phyloP scores from a whole-genome alignment of 306 rosid species.

The Cicer bijugum region DNA sequence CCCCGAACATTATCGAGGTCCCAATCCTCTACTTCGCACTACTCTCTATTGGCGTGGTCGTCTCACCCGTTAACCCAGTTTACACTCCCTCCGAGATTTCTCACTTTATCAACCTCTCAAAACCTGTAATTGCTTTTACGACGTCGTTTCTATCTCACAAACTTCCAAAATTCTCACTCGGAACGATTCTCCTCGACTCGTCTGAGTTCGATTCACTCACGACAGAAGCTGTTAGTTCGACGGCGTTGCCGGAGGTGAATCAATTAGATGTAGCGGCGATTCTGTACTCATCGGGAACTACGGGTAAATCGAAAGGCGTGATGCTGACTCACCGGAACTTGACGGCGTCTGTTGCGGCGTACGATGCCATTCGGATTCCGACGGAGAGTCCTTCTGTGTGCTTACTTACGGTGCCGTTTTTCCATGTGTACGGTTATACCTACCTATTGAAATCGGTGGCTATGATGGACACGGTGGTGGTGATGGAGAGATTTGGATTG shows the following conservation, averaged over 20 bases:
- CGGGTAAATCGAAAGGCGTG: conserved; percentile 65
- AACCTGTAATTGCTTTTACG: conserved; percentile 53
- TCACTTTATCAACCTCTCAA: conserved; percentile 39
- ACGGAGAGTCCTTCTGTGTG: conserved; percentile 47
- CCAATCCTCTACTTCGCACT: conserved; percentile 69
- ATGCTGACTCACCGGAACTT: conserved; percentile 60
- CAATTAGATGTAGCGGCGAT: conserved; percentile 61
- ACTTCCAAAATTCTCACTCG: not conserved
- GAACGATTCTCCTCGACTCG: conserved; percentile 54
- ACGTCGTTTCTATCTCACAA: conserved; percentile 42
- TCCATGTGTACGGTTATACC: conserved; percentile 59
- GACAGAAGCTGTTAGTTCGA: not conserved
- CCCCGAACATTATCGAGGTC: conserved; percentile 46
- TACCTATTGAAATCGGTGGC: conserved; percentile 43
- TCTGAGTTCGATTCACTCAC: conserved; percentile 56
- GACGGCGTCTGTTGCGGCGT: conserved; percentile 28
- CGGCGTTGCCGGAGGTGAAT: conserved; percentile 33
- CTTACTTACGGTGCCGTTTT: conserved; percentile 52
- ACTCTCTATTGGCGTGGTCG: conserved; percentile 58
- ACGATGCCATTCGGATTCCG: conserved; percentile 22
- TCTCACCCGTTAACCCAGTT: conserved; percentile 62
- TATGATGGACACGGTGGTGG: conserved; percentile 51
- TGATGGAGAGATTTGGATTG: conserved; percentile 53
- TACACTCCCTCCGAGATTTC: conserved; percentile 49
- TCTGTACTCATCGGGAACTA: conserved; percentile 66